A percentile compares a stretch with the other conserved stretches of the same genome.
phyloP scores from a whole-genome alignment of 2,329 filamentous ascomycete genomes.

The Pyrenophora graminea region DNA sequence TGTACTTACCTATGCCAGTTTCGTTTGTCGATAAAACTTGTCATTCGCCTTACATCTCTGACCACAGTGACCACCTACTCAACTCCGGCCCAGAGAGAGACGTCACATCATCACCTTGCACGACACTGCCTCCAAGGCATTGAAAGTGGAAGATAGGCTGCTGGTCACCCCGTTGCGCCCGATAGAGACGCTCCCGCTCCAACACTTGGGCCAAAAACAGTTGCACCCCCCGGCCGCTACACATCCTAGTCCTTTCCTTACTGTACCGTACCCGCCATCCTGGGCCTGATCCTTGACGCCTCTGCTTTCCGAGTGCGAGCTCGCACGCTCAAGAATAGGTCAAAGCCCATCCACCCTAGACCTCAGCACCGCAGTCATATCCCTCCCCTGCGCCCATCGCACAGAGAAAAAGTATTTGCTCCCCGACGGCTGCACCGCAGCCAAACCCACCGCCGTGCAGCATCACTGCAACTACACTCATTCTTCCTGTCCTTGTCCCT shows the following conservation, averaged over 20 bases:
- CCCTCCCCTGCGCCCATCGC: constrained; percentile 4
- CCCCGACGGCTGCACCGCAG: constrained; percentile 15
- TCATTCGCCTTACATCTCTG: background rate
- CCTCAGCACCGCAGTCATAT: constrained; percentile 15
- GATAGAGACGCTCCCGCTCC: constrained; percentile 9
- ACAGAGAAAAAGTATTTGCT: constrained; percentile 6
- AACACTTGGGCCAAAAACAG: constrained; percentile 11
- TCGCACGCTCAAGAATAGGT: constrained; percentile 17
- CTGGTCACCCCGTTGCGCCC: background rate
- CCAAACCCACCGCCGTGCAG: constrained; percentile 27
- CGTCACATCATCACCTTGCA: constrained; percentile 1
- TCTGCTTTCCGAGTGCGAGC: constrained; percentile 8
- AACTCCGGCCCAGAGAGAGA: background rate
- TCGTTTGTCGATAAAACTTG: background rate
- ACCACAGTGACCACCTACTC: too few species aligned
- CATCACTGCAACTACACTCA: constrained; percentile 20
- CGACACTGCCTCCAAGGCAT: constrained; percentile 4
- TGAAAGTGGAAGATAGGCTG: too few species aligned
- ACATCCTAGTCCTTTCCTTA: constrained; percentile 1
- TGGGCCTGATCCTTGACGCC: constrained; percentile 14
- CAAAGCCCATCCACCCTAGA: constrained; percentile 12
- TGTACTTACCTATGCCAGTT: too few species aligned
- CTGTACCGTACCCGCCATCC: constrained; percentile 14
- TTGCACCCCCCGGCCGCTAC: constrained; percentile 7
- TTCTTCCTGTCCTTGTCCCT: constrained; percentile 5